phyloP scores from a whole-genome alignment of 441 rosid genomes.

The Euphorbia corollata region DNA sequence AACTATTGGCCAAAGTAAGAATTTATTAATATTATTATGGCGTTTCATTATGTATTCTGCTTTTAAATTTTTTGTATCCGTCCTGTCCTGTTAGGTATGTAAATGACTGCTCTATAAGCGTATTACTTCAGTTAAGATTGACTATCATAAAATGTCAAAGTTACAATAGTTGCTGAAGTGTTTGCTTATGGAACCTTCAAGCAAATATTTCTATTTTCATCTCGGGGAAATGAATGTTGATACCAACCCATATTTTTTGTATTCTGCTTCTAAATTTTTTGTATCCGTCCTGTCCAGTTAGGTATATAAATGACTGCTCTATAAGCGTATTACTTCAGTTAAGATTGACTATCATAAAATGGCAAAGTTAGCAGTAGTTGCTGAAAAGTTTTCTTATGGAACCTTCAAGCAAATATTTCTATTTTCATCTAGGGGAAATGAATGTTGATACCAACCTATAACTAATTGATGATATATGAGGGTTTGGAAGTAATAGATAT shows the following conservation, averaged over 20 bases:
- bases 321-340: background rate
- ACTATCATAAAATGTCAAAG: background rate
- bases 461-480: background rate
- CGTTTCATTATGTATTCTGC: background rate
- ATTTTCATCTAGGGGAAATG: background rate
- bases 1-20: slow-evolving; percentile 72
- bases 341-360: background rate
- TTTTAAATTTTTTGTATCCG: background rate
- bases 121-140: background rate
- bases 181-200: background rate
- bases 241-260: no score
- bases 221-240: background rate
- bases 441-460: background rate
- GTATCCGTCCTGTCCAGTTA: background rate
- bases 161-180: background rate
- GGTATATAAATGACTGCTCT: background rate
- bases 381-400: background rate
- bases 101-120: background rate
- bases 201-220: background rate
- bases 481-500: background rate
- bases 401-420: background rate
- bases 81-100: background rate
- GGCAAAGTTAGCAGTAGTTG: background rate
- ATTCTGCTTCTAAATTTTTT: background rate
- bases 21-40: background rate